phyloP scores from a whole-genome alignment of 305 asterid genomes.

The Fraxinus floribunda region DNA sequence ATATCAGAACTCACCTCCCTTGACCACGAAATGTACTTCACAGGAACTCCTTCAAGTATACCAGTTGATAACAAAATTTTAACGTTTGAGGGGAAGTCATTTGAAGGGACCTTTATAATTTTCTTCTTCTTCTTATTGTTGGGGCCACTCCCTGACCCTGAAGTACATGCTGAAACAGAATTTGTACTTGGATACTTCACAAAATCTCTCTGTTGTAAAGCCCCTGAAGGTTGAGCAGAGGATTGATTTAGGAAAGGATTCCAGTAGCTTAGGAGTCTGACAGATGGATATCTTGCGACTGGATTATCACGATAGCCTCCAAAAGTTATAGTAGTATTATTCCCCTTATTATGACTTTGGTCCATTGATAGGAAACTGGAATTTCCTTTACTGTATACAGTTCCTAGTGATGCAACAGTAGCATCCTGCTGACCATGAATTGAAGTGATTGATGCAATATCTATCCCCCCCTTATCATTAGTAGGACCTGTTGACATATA shows the following conservation, averaged over 20 bases:
- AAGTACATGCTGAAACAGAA: conserved; percentile 28
- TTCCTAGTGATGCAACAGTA: conserved; percentile 28
- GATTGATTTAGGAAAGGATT: conserved; percentile 38
- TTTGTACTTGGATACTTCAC: conserved; percentile 22
- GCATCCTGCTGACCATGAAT: conserved; percentile 33
- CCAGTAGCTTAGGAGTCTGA: conserved; percentile 35
- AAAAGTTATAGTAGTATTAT: conserved; percentile 47
- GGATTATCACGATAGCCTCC: conserved; percentile 31
- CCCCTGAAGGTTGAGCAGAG: conserved; percentile 1
- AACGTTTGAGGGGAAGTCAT: conserved; percentile 70
- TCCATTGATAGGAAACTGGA: conserved; percentile 40
- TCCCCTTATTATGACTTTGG: conserved; percentile 34
- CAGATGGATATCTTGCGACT: conserved; percentile 34
- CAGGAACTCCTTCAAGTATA: conserved; percentile 75
- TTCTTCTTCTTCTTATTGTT: conserved; percentile 44
- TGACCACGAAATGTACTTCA: conserved; percentile 78
- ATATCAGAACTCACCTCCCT: conserved; percentile 56
- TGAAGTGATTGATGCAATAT: conserved; percentile 8
- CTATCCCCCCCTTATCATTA: conserved; percentile 33
- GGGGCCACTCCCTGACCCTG: background rate
- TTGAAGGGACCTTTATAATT: conserved; percentile 36
- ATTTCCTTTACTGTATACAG: conserved; percentile 33
- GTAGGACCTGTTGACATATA: conserved; percentile 26
- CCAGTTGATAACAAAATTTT: conserved; percentile 68
- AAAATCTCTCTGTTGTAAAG: background rate